A percentile compares a stretch with the other conserved stretches of the same genome.
These are phyloP conservation scores for Scalesia atractyloides DNA, from an alignment of 129 eudicot species.

Conservation along the genomic window DNA sequence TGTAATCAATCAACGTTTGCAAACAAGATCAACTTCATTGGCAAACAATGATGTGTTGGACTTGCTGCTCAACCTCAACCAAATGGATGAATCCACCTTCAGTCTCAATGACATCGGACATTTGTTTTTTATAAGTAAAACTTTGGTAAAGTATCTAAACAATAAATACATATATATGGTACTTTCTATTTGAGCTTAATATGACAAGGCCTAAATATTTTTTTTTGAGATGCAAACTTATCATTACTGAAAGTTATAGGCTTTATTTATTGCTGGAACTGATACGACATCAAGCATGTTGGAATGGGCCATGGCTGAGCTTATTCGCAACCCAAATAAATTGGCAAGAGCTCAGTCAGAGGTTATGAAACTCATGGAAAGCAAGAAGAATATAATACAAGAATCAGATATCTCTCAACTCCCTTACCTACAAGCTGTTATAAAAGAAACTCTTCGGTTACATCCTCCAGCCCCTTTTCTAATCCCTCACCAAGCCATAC, in stretches of 20 bases:
- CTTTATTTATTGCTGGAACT: conserved; percentile 42
- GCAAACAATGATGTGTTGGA: conserved; percentile 22
- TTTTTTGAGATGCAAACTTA: no score
- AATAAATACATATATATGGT: no score
- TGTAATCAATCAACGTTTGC: conserved; percentile 7
- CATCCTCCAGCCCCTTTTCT: conserved; percentile 53
- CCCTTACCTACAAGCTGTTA: conserved; percentile 45
- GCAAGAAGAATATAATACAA: neutral
- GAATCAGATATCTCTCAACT: conserved; percentile 43
- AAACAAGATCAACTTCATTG: conserved; percentile 7
- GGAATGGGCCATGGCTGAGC: conserved; percentile 61
- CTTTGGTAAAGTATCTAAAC: neutral
- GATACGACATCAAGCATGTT: conserved; percentile 38
- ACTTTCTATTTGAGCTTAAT: no score
- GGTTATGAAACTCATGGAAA: conserved; percentile 20
- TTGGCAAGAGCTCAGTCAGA: conserved; percentile 27
- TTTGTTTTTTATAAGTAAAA: conserved; percentile 14
- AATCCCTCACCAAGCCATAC: conserved; percentile 40
- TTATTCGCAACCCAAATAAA: conserved; percentile 37
- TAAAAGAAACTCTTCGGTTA: conserved; percentile 49
- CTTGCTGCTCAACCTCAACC: conserved; percentile 12
- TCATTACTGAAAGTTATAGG: conserved; percentile 17
- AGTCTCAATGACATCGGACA: conserved; percentile 18
- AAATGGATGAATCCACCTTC: neutral
- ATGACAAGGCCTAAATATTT: no score